These are phyloP conservation scores for Coemansia sp. DNA, from an alignment of 192 early-diverging fungal genomes.

Conservation along the genomic window DNA sequence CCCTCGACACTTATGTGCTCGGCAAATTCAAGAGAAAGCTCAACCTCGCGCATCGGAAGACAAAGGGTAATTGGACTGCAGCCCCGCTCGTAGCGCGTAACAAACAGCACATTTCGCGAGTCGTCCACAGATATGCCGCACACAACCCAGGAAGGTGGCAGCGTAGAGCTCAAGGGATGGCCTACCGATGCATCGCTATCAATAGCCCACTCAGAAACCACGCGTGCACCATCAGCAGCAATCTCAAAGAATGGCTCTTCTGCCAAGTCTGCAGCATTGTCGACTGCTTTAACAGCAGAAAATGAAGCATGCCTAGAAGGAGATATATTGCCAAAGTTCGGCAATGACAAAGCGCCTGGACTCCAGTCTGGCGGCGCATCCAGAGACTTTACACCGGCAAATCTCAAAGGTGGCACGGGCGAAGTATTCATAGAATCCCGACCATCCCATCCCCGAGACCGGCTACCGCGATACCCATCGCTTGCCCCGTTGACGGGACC, in stretches of 20 bases:
- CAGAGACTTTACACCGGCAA: not conserved
- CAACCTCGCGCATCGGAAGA: conserved; percentile 68
- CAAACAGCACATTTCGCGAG: conserved; percentile 64
- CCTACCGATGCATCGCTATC: not conserved
- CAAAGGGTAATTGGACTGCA: conserved; percentile 63
- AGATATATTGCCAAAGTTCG: no score
- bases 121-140: conserved; percentile 78
- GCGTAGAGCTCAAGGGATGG: conserved; percentile 22
- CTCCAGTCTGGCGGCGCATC: not conserved
- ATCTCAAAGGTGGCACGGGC: not conserved
- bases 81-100: conserved; percentile 60
- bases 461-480: not conserved
- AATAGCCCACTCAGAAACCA: conserved; percentile 22
- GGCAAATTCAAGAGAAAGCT: conserved; percentile 18
- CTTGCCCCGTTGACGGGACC: not conserved
- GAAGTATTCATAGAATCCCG: not conserved
- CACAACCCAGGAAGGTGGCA: conserved; percentile 73
- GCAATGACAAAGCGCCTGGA: no score
- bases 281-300: not conserved
- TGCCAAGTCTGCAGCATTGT: not conserved
- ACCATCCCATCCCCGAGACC: not conserved
- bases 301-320: no score
- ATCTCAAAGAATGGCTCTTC: not conserved
- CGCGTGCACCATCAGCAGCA: conserved; percentile 22
- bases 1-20: conserved; percentile 22